A percentile compares a stretch with the other conserved stretches of the same genome.
Evolutionary conservation across 495 filamentous ascomycete species (phyloP).

Genomic region (Penicillium alfredii): DNA sequence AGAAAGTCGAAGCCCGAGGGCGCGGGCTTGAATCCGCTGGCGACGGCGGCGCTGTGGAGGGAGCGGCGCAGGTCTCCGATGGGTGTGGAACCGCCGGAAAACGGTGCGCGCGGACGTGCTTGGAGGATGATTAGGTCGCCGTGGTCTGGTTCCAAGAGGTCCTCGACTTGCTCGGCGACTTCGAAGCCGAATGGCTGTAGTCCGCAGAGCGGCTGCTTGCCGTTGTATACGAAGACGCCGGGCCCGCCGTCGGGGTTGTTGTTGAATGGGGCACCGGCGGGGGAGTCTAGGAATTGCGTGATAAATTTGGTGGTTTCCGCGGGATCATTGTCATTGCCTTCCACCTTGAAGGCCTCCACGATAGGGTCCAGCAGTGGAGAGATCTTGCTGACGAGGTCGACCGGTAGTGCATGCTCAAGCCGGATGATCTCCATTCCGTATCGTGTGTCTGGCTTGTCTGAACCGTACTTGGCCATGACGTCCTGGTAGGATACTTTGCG

Average conservation of each 20-base stretch:
- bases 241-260: constrained; percentile 65
- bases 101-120: constrained; percentile 59
- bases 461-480: constrained; percentile 76
- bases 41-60: constrained; percentile 60
- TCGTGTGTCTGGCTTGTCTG: constrained; percentile 87
- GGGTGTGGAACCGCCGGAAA: constrained; percentile 64
- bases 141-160: constrained; percentile 49
- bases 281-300: constrained; percentile 58
- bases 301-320: constrained; percentile 54
- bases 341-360: constrained; percentile 67
- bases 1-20: constrained; percentile 57
- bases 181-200: constrained; percentile 72
- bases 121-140: constrained; percentile 77
- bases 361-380: constrained; percentile 53
- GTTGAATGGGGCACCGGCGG: constrained; percentile 54
- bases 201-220: constrained; percentile 62
- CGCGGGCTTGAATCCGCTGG: constrained; percentile 47
- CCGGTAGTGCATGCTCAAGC: constrained; percentile 56
- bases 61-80: constrained; percentile 70
- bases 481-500: constrained; percentile 61
- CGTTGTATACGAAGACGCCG: constrained; percentile 68
- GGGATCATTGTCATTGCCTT: constrained; percentile 40
- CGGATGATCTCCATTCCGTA: constrained; percentile 54
- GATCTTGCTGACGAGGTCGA: constrained; percentile 67
- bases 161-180: constrained; percentile 53